These are phyloP conservation scores for Paraphoma sp. DNA, from an alignment of 2,329 filamentous ascomycete species.

Conservation along the genomic window DNA sequence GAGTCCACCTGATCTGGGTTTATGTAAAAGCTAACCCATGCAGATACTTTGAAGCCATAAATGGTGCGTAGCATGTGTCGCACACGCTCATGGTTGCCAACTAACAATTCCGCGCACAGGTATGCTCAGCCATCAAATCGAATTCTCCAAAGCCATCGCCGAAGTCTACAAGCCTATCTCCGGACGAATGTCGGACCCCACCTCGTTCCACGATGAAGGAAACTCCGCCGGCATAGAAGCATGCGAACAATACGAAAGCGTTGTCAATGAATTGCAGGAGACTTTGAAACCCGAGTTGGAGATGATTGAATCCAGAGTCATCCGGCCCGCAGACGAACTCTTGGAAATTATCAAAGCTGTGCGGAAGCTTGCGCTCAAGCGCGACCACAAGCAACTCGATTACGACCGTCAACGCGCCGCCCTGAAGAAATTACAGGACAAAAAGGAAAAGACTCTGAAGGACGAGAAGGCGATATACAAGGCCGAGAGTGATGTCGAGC, in stretches of 20 bases:
- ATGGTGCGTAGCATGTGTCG: slow-evolving; percentile 60
- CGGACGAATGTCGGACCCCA: slow-evolving; percentile 90
- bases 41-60: slow-evolving; percentile 92
- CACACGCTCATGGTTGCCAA: background rate
- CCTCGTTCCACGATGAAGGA: slow-evolving; percentile 79
- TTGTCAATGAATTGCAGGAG: slow-evolving; percentile 88
- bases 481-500: slow-evolving; percentile 88
- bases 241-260: slow-evolving; percentile 93
- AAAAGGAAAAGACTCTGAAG: slow-evolving; percentile 95
- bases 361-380: slow-evolving; percentile 84
- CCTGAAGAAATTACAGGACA: slow-evolving; percentile 94
- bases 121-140: slow-evolving; percentile 97
- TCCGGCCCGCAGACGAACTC: slow-evolving; percentile 90
- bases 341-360: slow-evolving; percentile 95
- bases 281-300: slow-evolving; percentile 91
- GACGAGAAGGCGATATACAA: slow-evolving; percentile 98
- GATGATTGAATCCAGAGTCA: slow-evolving; percentile 93
- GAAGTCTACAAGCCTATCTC: slow-evolving; percentile 99
- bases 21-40: slow-evolving; percentile 25
- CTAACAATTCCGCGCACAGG: slow-evolving; percentile 53
- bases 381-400: slow-evolving; percentile 96
- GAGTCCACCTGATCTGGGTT: too few species aligned
- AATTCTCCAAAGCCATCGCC: slow-evolving; percentile 93
- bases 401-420: slow-evolving; percentile 85
- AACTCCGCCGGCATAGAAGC: slow-evolving; percentile 93